A percentile compares a stretch with the other conserved stretches of the same genome.
Conservation (phyloP, 495 filamentous ascomycete genomes). For the Chaetomium cochliodes region DNA sequence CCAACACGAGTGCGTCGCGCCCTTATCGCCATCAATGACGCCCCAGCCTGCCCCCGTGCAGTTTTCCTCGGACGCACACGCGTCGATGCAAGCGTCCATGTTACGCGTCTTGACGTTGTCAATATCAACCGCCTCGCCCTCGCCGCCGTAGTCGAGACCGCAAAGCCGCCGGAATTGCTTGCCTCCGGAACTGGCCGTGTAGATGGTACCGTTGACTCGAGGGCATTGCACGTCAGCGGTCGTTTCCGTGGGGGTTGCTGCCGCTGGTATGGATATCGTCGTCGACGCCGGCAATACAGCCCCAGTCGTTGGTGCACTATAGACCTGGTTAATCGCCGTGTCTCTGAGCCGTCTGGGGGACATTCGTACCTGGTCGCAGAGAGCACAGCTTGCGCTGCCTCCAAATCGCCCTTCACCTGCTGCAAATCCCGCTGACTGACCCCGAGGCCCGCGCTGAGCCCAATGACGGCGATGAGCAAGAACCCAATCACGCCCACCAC, state of each 20-base stretch:
- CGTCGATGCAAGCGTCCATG: constrained; percentile 38
- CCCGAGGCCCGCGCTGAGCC: constrained; percentile 34
- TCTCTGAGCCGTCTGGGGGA: no score
- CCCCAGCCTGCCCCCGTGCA: constrained; percentile 44
- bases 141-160: constrained; percentile 39
- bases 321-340: background rate
- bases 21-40: constrained; percentile 34
- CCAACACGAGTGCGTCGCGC: constrained; percentile 40
- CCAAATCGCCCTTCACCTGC: constrained; percentile 24
- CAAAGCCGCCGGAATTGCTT: constrained; percentile 37
- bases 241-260: constrained; percentile 15
- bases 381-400: constrained; percentile 17
- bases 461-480: constrained; percentile 28
- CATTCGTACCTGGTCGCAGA: constrained; percentile 13
- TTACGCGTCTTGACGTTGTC: constrained; percentile 27
- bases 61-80: constrained; percentile 30
- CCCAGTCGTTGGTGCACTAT: background rate
- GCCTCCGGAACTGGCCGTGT: constrained; percentile 25
- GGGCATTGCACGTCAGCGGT: constrained; percentile 29
- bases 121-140: constrained; percentile 36
- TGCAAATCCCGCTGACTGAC: constrained; percentile 30
- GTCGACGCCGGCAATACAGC: background rate
- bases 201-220: constrained; percentile 37
- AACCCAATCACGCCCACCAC: constrained; percentile 15
- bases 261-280: background rate